phyloP scores from a whole-genome alignment of 805 yeast genomes.

The Kazachstania taianensis region DNA sequence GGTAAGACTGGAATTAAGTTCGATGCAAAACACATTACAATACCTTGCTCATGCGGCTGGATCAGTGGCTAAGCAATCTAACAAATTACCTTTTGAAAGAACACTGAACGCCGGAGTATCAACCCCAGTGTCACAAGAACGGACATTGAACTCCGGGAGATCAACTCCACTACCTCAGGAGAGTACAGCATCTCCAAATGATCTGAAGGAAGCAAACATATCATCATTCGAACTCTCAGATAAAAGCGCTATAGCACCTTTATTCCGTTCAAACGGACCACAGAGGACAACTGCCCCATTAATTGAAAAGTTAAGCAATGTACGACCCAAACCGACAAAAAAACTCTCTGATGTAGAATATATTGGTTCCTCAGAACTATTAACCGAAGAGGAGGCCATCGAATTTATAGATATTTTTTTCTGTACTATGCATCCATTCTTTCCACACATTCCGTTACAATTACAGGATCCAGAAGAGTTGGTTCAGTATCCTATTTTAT shows the following conservation, averaged over 20 bases:
- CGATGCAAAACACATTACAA: slow-evolving; percentile 53
- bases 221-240: slow-evolving; percentile 8
- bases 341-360: slow-evolving; percentile 52
- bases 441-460: slow-evolving; percentile 75
- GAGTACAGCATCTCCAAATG: neutral
- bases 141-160: neutral
- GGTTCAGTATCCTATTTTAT: slow-evolving; percentile 68
- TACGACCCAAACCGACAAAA: slow-evolving; percentile 29
- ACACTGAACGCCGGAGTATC: neutral
- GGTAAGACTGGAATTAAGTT: slow-evolving; percentile 22
- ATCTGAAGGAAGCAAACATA: neutral
- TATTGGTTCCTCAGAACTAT: slow-evolving; percentile 40
- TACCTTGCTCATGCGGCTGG: slow-evolving; percentile 76
- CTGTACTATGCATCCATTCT: slow-evolving; percentile 76
- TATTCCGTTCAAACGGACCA: slow-evolving; percentile 17
- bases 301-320: slow-evolving; percentile 24
- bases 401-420: slow-evolving; percentile 53
- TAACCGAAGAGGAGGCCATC: slow-evolving; percentile 55
- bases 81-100: neutral
- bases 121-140: neutral
- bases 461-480: slow-evolving; percentile 55
- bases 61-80: slow-evolving; percentile 38
- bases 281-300: slow-evolving; percentile 24
- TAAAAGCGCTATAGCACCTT: slow-evolving; percentile 18
- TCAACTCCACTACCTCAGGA: neutral